phyloP scores from a whole-genome alignment of 73 alveolate species.

The Paramecium pentaurelia region DNA sequence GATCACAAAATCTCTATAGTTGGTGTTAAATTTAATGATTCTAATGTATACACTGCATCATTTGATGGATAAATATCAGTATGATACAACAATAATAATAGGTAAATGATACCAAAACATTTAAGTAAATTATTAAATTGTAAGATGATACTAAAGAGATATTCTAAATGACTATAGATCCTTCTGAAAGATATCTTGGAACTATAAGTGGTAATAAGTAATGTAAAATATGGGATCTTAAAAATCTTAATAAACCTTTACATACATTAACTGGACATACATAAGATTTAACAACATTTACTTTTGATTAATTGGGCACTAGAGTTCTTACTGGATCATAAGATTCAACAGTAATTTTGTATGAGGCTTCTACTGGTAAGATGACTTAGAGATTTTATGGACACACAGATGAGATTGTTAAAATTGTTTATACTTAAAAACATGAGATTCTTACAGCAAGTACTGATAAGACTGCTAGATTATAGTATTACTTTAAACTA shows the following conservation, averaged over 20 bases:
- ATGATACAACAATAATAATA: neutral
- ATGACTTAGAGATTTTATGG: neutral
- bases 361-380: neutral
- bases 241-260: neutral
- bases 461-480: neutral
- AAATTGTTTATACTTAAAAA: neutral
- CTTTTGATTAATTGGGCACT: neutral
- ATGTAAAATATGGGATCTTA: neutral
- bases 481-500: neutral
- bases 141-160: neutral
- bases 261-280: neutral
- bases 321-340: neutral
- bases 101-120: neutral
- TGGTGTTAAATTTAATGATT: neutral
- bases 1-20: neutral
- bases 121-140: neutral
- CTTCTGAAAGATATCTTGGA: neutral
- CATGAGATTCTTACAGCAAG: neutral
- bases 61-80: neutral
- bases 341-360: neutral
- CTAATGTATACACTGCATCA: neutral
- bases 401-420: neutral
- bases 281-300: neutral
- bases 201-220: neutral
- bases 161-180: neutral